Evolutionary conservation across 306 rosid genomes (phyloP).

Genomic region (Coriaria nepalensis): DNA sequence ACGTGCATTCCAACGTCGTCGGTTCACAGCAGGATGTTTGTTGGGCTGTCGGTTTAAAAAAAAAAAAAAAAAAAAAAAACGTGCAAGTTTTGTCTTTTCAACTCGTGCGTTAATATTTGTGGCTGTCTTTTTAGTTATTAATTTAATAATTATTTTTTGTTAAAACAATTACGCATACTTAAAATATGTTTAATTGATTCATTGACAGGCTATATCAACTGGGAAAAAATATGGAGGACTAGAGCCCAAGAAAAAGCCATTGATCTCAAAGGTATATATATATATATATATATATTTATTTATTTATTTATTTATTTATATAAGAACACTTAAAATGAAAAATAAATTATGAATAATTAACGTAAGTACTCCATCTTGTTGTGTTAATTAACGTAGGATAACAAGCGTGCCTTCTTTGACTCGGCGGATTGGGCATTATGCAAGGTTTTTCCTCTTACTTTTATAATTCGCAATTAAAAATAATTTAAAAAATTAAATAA

Average conservation of each 20-base stretch:
- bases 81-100: too few relatives aligned
- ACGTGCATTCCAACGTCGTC: neutral
- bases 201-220: constrained; percentile 23
- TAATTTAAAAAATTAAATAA: neutral
- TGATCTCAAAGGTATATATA: constrained; percentile 61
- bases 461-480: neutral
- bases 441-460: constrained; percentile 39
- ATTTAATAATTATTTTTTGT: neutral
- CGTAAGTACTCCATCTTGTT: neutral
- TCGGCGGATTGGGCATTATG: constrained; percentile 94
- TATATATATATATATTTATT: neutral
- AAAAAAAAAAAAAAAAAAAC: too few relatives aligned
- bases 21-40: too few relatives aligned
- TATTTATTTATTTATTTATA: neutral
- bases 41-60: too few relatives aligned
- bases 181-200: neutral
- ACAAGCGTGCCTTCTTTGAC: constrained; percentile 82
- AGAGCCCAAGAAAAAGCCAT: constrained; percentile 79
- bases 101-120: too few relatives aligned
- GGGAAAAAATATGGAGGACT: constrained; percentile 77
- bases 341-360: too few relatives aligned
- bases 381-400: constrained; percentile 27
- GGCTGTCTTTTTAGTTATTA: neutral
- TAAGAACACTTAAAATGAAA: too few relatives aligned
- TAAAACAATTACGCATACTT: neutral